Evolutionary conservation across 208 protist genomes (phyloP).

Genomic region (Wallacemonas sp.): DNA sequence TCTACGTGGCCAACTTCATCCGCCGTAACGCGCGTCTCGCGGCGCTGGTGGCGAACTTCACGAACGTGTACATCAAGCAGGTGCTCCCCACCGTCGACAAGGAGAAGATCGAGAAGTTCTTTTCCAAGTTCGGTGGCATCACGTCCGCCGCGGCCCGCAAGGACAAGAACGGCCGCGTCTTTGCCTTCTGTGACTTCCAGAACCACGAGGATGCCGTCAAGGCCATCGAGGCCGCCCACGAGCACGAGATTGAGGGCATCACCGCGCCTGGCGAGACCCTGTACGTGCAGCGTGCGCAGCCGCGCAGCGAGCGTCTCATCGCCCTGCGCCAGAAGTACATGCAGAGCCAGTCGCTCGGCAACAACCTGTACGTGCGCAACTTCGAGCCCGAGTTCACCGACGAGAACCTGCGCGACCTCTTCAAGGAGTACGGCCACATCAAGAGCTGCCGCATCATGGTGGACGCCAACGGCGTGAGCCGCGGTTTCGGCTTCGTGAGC

Average conservation of each 20-base stretch:
- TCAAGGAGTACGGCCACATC: constrained; percentile 98
- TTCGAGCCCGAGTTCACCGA: constrained; percentile 97
- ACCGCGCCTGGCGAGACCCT: constrained; percentile 77
- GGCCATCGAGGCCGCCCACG: constrained; percentile 91
- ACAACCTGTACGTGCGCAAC: constrained; percentile 99
- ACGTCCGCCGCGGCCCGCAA: constrained; percentile 90
- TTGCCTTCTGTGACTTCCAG: constrained; percentile 99
- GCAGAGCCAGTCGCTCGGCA: constrained; percentile 89
- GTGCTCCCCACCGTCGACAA: constrained; percentile 91
- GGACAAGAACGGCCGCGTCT: constrained; percentile 92
- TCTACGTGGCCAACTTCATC: constrained; percentile 97
- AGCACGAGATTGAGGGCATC: constrained; percentile 84
- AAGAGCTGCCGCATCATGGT: constrained; percentile 98
- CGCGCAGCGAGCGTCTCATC: constrained; percentile 88
- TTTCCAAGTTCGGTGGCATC: constrained; percentile 95
- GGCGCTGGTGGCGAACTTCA: constrained; percentile 95
- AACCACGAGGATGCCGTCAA: constrained; percentile 95
- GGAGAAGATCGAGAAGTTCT: constrained; percentile 93
- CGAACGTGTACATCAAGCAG: constrained; percentile 99
- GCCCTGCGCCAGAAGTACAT: constrained; percentile 90
- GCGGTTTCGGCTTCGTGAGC: constrained; percentile 99
- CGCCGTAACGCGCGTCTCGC: constrained; percentile 93
- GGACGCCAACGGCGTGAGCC: constrained; percentile 92
- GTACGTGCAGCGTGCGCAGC: constrained; percentile 90
- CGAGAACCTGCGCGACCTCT: constrained; percentile 97